These are phyloP conservation scores for Ambispora gerdemannii DNA, from an alignment of 192 early-diverging fungal species.

Conservation along the genomic window DNA sequence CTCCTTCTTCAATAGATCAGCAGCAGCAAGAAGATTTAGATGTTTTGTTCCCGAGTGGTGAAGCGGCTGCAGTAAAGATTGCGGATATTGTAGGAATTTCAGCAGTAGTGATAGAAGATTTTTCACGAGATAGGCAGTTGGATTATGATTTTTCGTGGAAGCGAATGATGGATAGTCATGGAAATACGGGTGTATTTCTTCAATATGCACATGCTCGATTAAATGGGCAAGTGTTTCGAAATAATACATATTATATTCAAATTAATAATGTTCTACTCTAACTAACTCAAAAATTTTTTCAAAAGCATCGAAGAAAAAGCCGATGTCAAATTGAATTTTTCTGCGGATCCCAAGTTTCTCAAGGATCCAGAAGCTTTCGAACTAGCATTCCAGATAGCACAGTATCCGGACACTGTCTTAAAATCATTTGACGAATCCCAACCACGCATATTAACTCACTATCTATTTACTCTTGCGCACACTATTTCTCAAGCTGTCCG, in stretches of 20 bases:
- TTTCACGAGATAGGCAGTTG: conserved; percentile 77
- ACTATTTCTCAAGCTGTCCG: conserved; percentile 65
- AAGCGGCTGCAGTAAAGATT: conserved; percentile 56
- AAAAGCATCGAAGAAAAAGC: conserved; percentile 72
- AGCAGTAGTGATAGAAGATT: conserved; percentile 86
- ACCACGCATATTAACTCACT: conserved; percentile 76
- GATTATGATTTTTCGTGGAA: conserved; percentile 91
- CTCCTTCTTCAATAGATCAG: conserved; percentile 8
- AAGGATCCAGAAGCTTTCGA: conserved; percentile 65
- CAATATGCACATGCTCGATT: conserved; percentile 95
- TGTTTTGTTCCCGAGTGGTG: not conserved
- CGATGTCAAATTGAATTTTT: conserved; percentile 41
- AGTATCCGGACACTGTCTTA: conserved; percentile 77
- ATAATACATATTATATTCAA: conserved; percentile 41
- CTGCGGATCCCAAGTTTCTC: conserved; percentile 61
- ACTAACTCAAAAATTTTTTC: not conserved
- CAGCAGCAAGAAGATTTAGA: conserved; percentile 11
- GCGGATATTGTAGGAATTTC: conserved; percentile 83
- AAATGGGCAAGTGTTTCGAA: conserved; percentile 56
- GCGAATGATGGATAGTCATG: conserved; percentile 86
- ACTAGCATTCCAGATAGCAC: conserved; percentile 69
- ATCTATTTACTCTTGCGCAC: conserved; percentile 72
- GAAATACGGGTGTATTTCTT: conserved; percentile 93
- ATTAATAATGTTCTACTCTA: not conserved
- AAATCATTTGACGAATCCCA: conserved; percentile 61